Percentiles rank a stretch among this genome's conserved stretches.
Conservation (phyloP, 1,284 basidiomycete genomes). For the Hemileia vastatrix region DNA sequence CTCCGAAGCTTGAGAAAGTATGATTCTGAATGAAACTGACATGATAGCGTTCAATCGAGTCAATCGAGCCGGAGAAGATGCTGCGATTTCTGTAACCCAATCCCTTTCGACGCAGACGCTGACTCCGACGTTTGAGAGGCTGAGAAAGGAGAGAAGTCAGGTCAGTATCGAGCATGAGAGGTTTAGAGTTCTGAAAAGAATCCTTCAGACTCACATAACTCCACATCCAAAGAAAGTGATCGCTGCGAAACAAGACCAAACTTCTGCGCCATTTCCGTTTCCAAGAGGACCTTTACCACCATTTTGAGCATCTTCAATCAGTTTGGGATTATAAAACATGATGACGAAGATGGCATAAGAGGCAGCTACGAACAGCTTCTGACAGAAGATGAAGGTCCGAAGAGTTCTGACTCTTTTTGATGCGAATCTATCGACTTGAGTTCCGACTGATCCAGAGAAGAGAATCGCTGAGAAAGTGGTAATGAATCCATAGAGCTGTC, state of each 20-base stretch:
- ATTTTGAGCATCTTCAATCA: conserved; percentile 29
- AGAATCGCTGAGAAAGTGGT: conserved; percentile 47
- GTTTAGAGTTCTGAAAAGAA: too few species aligned
- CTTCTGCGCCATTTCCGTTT: too few species aligned
- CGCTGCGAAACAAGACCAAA: conserved; percentile 45
- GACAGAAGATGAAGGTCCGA: conserved; percentile 47
- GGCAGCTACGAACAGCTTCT: conserved; percentile 48
- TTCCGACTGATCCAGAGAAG: conserved; percentile 49
- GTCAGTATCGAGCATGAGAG: background rate
- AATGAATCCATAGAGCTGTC: conserved; percentile 51
- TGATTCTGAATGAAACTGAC: conserved; percentile 36
- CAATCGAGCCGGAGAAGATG: too few species aligned
- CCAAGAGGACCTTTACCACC: conserved; percentile 21
- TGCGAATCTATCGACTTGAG: conserved; percentile 48
- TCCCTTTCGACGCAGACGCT: conserved; percentile 54
- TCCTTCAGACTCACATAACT: conserved; percentile 1
- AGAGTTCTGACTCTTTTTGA: conserved; percentile 49
- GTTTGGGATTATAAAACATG: conserved; percentile 32
- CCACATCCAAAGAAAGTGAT: conserved; percentile 48
- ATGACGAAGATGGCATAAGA: conserved; percentile 47
- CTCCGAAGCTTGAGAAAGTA: conserved; percentile 30
- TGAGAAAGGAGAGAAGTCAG: conserved; percentile 38
- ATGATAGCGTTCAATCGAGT: conserved; percentile 40
- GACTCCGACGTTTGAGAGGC: conserved; percentile 49
- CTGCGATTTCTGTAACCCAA: conserved; percentile 51